phyloP scores from a whole-genome alignment of 2,329 filamentous ascomycete genomes.

The Aspergillus puulaauensis region DNA sequence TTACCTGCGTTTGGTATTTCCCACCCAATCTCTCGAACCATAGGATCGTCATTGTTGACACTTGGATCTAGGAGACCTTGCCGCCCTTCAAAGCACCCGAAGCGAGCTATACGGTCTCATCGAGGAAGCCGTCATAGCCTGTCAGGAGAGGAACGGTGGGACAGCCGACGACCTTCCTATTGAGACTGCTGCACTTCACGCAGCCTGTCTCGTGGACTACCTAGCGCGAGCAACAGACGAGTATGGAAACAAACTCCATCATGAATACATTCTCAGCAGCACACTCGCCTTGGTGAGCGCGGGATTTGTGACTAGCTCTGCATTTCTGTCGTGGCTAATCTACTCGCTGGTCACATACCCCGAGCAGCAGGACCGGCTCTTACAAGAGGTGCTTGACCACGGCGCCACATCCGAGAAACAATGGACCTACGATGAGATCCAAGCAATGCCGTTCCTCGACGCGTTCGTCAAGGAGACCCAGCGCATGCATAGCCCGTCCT shows the following conservation, averaged over 20 bases:
- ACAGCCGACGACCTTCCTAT: too few relatives aligned
- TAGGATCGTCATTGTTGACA: too few relatives aligned
- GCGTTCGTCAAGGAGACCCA: conserved; percentile 58
- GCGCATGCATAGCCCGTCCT: conserved; percentile 60
- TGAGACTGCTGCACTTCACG: neutral
- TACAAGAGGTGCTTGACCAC: conserved; percentile 56
- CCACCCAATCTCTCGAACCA: too few relatives aligned
- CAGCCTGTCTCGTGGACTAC: conserved; percentile 1
- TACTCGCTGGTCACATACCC: conserved; percentile 55
- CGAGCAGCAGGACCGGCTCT: conserved; percentile 55
- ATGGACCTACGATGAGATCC: conserved; percentile 47
- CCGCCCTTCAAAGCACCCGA: too few relatives aligned
- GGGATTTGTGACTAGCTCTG: conserved; percentile 60
- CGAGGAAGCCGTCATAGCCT: too few relatives aligned
- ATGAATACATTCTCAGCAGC: conserved; percentile 28
- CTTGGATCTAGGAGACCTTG: too few relatives aligned
- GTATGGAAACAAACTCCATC: conserved; percentile 53
- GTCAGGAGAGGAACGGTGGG: too few relatives aligned
- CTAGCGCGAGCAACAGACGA: conserved; percentile 34
- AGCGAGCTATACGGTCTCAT: too few relatives aligned
- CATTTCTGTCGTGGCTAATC: conserved; percentile 57
- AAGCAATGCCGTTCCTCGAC: conserved; percentile 46
- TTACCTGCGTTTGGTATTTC: conserved; percentile 57
- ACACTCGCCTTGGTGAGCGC: conserved; percentile 56
- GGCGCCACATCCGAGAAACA: conserved; percentile 40